Percentiles rank a stretch among this genome's conserved stretches.
phyloP scores from a whole-genome alignment of 2,329 filamentous ascomycete species.

The Amauroascus verrucosus region DNA sequence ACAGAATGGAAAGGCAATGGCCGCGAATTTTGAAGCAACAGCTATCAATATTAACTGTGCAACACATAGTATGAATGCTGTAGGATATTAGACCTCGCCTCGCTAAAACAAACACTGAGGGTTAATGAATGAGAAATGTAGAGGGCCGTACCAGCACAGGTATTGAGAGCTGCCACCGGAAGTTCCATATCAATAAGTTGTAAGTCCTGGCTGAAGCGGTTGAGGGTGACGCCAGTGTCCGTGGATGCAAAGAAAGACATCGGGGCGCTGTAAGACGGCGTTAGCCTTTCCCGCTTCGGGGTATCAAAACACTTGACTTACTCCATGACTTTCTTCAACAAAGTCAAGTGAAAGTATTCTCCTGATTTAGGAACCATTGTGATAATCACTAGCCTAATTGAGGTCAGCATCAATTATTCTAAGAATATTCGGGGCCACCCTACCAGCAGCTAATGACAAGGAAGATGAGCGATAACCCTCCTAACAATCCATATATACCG shows the following conservation, averaged over 20 bases:
- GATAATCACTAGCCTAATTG: neutral
- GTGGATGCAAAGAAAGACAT: constrained; percentile 2
- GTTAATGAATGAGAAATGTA: neutral
- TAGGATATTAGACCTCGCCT: too few relatives aligned
- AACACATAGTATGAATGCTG: neutral
- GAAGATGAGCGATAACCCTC: too few relatives aligned
- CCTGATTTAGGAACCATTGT: neutral
- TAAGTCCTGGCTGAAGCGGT: constrained; percentile 7
- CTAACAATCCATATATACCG: neutral
- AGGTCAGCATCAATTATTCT: too few relatives aligned
- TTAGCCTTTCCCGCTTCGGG: neutral
- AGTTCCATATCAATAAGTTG: constrained; percentile 1
- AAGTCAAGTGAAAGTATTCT: neutral
- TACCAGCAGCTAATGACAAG: too few relatives aligned
- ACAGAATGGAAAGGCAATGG: constrained; percentile 22
- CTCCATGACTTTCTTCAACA: constrained; percentile 2
- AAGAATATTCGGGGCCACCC: too few relatives aligned
- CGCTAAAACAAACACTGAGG: too few relatives aligned
- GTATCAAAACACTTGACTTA: neutral
- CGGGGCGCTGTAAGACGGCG: neutral
- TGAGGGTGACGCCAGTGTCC: constrained; percentile 6
- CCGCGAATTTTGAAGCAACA: constrained; percentile 18
- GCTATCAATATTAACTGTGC: neutral
- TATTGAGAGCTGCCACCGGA: neutral
- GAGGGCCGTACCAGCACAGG: neutral